Conservation (phyloP, 2,329 filamentous ascomycete species). For the Nemania serpens region DNA sequence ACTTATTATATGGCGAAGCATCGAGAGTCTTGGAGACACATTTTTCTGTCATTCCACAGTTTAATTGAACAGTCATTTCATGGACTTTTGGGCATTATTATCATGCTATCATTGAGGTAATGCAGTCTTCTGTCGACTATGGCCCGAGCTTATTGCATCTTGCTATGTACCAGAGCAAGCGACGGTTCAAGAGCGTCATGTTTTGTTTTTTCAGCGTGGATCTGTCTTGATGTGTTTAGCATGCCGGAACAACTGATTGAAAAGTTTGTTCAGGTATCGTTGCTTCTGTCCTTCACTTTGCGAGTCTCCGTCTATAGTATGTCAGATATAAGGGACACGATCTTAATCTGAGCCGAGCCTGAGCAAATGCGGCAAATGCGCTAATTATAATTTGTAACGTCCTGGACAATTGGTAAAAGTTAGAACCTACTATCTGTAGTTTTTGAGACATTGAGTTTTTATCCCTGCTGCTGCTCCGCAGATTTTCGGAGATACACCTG, state of each 20-base stretch:
- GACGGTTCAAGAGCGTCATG: not conserved
- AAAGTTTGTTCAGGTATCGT: not conserved
- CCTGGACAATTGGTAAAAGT: not conserved
- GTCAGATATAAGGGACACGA: not conserved
- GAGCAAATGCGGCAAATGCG: slow-evolving; percentile 14
- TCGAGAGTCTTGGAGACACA: not conserved
- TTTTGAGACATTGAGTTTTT: too few relatives aligned
- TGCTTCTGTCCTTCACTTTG: slow-evolving; percentile 1
- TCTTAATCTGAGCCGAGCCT: slow-evolving; percentile 10
- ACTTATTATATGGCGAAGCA: slow-evolving; percentile 4
- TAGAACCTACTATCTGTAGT: too few relatives aligned
- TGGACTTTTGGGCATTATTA: not conserved
- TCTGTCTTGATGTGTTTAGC: not conserved
- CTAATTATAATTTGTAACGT: not conserved
- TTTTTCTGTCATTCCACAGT: not conserved
- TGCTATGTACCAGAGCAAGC: not conserved
- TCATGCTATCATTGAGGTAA: not conserved
- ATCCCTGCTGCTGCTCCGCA: too few relatives aligned
- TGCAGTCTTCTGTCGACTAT: not conserved
- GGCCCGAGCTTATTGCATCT: not conserved
- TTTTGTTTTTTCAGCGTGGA: not conserved
- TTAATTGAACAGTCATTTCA: not conserved
- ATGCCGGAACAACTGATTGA: not conserved
- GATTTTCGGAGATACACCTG: too few relatives aligned
- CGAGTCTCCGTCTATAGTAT: slow-evolving; percentile 7